These are phyloP conservation scores for Hymenotorrendiella dingleyae DNA, from an alignment of 2,329 filamentous ascomycete species.

Conservation along the genomic window DNA sequence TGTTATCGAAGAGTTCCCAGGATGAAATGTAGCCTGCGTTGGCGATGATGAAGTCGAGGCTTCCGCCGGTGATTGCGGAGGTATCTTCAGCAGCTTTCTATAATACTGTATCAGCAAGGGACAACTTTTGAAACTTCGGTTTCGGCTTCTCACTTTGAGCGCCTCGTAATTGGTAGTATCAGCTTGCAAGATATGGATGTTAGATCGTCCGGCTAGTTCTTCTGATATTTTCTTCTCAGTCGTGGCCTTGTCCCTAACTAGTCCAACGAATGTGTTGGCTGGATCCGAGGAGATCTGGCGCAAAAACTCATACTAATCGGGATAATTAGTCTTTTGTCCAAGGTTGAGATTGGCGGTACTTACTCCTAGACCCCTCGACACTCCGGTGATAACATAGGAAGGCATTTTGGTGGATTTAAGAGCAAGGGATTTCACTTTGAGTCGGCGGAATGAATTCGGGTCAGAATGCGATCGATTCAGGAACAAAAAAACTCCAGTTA, in stretches of 20 bases:
- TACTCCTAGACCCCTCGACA: constrained; percentile 1
- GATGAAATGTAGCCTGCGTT: constrained; percentile 37
- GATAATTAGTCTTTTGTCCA: too few species aligned
- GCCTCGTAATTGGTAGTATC: constrained; percentile 8
- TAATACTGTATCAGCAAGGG: too few species aligned
- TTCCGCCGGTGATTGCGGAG: constrained; percentile 31
- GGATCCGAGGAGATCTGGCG: constrained; percentile 37
- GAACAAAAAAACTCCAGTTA: too few species aligned
- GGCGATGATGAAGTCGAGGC: constrained; percentile 46
- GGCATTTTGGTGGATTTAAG: neutral
- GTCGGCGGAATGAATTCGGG: too few species aligned
- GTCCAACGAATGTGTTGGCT: constrained; percentile 38
- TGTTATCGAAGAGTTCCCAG: too few species aligned
- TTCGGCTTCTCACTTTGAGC: constrained; percentile 8
- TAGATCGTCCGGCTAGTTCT: constrained; percentile 31
- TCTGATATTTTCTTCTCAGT: constrained; percentile 38
- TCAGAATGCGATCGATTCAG: too few species aligned
- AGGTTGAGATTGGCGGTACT: neutral
- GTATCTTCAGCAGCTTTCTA: constrained; percentile 15
- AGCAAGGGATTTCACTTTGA: too few species aligned
- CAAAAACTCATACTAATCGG: constrained; percentile 42
- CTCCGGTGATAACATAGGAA: constrained; percentile 1
- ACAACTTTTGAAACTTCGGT: too few species aligned
- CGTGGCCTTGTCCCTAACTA: constrained; percentile 41
- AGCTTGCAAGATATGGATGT: constrained; percentile 14